Base-by-base conservation (phyloP, 495 filamentous ascomycete species). In the Neurospora tetraspora region DNA sequence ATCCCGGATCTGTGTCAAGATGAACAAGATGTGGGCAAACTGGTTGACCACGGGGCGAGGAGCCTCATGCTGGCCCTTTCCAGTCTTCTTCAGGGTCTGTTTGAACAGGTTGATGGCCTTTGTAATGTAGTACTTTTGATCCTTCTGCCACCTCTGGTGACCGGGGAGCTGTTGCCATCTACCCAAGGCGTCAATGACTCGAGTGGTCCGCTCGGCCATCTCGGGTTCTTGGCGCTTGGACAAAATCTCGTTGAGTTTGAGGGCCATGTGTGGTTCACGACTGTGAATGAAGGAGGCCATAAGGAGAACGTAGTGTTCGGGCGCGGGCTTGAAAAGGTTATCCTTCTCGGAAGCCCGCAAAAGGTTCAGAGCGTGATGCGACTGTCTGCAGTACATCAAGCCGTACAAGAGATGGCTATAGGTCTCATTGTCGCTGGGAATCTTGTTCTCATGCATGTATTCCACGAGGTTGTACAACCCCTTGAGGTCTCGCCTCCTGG, bases 381-480 rank as follows among this genome's bases (percentile, higher is more conserved):
- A 85, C 76, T 90, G 88, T 8, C 85, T 82, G 70, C 86, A 81
- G 70, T 91, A 77, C 8, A 85, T 83, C 37, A 97, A 82, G n/a
- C 87, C 87, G 69, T 90, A 85, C 80, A 98, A 91, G 40, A 96
- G 80, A 72, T 91, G 87, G 39, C 86, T 87, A 79, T 94, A 95
- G 9, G 95, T 95, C 77, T 88, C 86, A 18, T 82, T 82, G 80
- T 96, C 86, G 70, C 89, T 87, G n/a, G 81, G 80, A 36, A 97
- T 78, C 0, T 81, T 78, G 4, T 83, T 78, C 6, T 83, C 77
- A 42, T 86, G 82, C 90, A 97, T 96, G 69, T 81, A 80, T 43
- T 83, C 83, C 72, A 91, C 88, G 23, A 93, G 74, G 34, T 85
- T 86, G 69, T 88, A 86, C 34, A 92, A 84, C 45, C 84, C 82